Percentiles rank a stretch among this genome's conserved stretches.
Evolutionary conservation across 2,329 filamentous ascomycete genomes (phyloP).

Genomic region (Chrysosphaeria jannelii): DNA sequence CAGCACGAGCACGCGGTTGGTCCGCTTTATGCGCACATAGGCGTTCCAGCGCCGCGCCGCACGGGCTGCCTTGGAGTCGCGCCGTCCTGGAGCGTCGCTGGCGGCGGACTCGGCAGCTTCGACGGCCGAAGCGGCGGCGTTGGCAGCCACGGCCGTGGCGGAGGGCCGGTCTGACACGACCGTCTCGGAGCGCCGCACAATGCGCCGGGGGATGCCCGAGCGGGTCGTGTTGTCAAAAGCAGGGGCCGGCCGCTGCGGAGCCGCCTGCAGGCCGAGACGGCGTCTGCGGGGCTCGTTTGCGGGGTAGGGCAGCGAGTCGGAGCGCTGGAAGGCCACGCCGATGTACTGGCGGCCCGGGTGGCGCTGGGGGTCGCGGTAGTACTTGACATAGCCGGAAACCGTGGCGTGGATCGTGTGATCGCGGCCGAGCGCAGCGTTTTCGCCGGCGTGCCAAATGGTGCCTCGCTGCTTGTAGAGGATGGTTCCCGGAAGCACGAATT

Average conservation of each 20-base stretch:
- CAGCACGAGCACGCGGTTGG: slow-evolving; percentile 5
- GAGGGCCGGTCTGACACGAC: slow-evolving; percentile 2
- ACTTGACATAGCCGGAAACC: slow-evolving; percentile 72
- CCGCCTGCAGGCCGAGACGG: slow-evolving; percentile 39
- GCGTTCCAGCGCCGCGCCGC: slow-evolving; percentile 5
- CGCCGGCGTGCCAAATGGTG: slow-evolving; percentile 78
- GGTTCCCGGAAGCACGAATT: slow-evolving; percentile 84
- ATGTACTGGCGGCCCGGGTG: slow-evolving; percentile 86
- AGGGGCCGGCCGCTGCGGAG: slow-evolving; percentile 10
- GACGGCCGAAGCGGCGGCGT: slow-evolving; percentile 1
- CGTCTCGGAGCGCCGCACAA: slow-evolving; percentile 7
- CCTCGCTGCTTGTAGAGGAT: slow-evolving; percentile 96
- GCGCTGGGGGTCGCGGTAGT: slow-evolving; percentile 62
- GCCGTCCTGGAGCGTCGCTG: neutral
- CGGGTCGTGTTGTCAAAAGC: slow-evolving; percentile 9
- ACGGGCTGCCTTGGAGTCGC: slow-evolving; percentile 2
- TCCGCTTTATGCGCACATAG: slow-evolving; percentile 4
- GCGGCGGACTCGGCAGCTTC: neutral
- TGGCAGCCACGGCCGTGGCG: neutral
- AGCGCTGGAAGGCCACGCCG: slow-evolving; percentile 63
- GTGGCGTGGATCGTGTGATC: slow-evolving; percentile 88
- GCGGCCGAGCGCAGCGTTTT: slow-evolving; percentile 82
- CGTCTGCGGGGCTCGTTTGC: slow-evolving; percentile 42
- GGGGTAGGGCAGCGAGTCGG: slow-evolving; percentile 51
- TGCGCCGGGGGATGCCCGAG: slow-evolving; percentile 9